Base-by-base conservation (phyloP, 2,329 filamentous ascomycete genomes). In the Paradendryphiella salina region DNA sequence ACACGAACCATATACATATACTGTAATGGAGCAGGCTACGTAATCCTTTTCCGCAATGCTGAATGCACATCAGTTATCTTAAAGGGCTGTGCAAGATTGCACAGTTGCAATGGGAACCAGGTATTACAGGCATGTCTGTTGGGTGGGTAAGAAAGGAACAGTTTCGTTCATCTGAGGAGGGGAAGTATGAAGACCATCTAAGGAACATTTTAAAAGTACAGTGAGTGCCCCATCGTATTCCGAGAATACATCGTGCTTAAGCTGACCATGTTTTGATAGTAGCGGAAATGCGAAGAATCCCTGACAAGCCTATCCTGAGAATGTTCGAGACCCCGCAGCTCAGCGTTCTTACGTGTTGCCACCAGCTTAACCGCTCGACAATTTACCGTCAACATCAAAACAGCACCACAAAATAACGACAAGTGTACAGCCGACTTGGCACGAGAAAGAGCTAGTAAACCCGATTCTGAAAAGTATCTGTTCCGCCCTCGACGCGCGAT, bases 261-360 rank as follows among this genome's bases (percentile, higher is more conserved):
- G 47, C 61, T 65, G 49, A 65, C 49, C 20, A 48, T 5, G 3
- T 33, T 33, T 28, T 13, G 34, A 23, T 48, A 63, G 59, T 64
- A 64, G 52, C 29, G 47, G 23, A 50, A 64, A 61, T 62, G 35
- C 52, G 45, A 55, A 38, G 21, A 47, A 38, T 43, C 39, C 41
- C 34, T 53, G 38, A 37, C 33, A 50, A 59, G 40, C 37, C 33
- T 32, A 17, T 23, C 11, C 36, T 33, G 26, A 56, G 33, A 20
- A 33, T 38, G 38, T 40, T 47, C 41, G 28, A 51, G 21, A 54
- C 53, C 46, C 54, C 47, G 50, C 50, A 56, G 35, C 40, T 46
- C 47, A 47, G 44, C 52, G 40, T 36, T 54, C 52, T 52, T 34
- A 54, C 52, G 52, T 48, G 37, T 42, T 54, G 46, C 52, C 45